Conservation (phyloP, 345 rosid species). For the Eucalyptus fibrosa region DNA sequence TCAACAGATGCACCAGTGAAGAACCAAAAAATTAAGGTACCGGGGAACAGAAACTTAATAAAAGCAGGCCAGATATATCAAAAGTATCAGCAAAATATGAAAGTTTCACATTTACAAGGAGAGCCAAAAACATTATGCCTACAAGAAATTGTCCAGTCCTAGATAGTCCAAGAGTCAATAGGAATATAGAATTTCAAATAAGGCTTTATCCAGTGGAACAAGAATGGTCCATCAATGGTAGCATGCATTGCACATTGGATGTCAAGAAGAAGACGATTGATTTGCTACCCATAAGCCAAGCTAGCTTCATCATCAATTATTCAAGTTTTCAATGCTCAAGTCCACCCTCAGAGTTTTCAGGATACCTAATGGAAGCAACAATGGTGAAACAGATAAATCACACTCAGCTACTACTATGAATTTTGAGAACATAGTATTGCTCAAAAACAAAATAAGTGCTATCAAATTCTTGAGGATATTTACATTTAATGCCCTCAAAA, state of each 20-base stretch:
- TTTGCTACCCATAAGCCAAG: neutral
- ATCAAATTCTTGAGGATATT: neutral
- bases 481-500: neutral
- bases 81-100: neutral
- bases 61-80: neutral
- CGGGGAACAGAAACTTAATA: neutral
- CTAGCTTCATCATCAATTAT: neutral
- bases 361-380: neutral
- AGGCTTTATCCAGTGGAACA: neutral
- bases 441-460: neutral
- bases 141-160: neutral
- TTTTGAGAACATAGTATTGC: neutral
- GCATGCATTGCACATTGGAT: neutral
- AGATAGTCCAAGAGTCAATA: neutral
- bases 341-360: neutral
- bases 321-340: neutral
- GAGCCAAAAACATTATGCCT: neutral
- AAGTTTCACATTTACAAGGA: neutral
- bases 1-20: neutral
- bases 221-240: neutral
- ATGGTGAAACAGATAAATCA: neutral
- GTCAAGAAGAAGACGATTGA: neutral
- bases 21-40: neutral
- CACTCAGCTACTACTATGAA: neutral
- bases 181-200: neutral